Evolutionary conservation across 768 basidiomycete genomes (phyloP).

Genomic region (Dendrothele bispora): DNA sequence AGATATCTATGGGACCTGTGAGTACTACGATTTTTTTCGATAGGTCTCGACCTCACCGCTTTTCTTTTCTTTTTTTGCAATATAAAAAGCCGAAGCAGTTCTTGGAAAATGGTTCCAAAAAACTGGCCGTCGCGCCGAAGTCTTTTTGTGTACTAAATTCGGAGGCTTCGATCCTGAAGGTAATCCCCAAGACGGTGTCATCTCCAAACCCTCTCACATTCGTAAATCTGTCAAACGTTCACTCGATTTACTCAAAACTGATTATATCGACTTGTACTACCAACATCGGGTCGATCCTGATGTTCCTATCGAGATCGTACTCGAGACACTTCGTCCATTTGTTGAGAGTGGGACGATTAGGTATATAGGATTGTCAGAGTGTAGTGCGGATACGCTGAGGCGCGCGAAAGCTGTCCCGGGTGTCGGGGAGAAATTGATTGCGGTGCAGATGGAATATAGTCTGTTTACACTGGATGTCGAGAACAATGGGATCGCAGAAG

Average conservation of each 20-base stretch:
- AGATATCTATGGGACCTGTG: slow-evolving; percentile 30
- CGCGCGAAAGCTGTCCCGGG: slow-evolving; percentile 28
- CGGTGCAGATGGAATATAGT: slow-evolving; percentile 32
- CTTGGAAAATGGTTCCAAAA: slow-evolving; percentile 39
- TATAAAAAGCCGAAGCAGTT: slow-evolving; percentile 26
- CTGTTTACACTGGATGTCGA: slow-evolving; percentile 22
- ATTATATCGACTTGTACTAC: slow-evolving; percentile 33
- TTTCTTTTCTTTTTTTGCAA: background rate
- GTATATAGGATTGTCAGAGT: slow-evolving; percentile 37
- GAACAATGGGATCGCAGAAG: slow-evolving; percentile 22
- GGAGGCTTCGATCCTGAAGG: slow-evolving; percentile 20
- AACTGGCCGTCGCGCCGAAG: slow-evolving; percentile 24
- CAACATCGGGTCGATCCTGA: slow-evolving; percentile 25
- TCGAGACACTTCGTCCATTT: slow-evolving; percentile 12
- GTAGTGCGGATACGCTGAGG: slow-evolving; percentile 24
- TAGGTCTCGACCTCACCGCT: background rate
- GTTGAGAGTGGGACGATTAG: slow-evolving; percentile 26
- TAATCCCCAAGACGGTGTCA: slow-evolving; percentile 17
- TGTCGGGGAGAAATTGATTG: slow-evolving; percentile 25
- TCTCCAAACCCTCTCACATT: slow-evolving; percentile 34
- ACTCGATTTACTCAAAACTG: slow-evolving; percentile 26
- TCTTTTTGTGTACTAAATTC: slow-evolving; percentile 53
- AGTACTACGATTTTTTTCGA: background rate
- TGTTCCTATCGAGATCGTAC: slow-evolving; percentile 24
- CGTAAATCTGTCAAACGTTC: slow-evolving; percentile 26